Evolutionary conservation across 164 flowering plant species (phyloP).

Genomic region (Santalum album): DNA sequence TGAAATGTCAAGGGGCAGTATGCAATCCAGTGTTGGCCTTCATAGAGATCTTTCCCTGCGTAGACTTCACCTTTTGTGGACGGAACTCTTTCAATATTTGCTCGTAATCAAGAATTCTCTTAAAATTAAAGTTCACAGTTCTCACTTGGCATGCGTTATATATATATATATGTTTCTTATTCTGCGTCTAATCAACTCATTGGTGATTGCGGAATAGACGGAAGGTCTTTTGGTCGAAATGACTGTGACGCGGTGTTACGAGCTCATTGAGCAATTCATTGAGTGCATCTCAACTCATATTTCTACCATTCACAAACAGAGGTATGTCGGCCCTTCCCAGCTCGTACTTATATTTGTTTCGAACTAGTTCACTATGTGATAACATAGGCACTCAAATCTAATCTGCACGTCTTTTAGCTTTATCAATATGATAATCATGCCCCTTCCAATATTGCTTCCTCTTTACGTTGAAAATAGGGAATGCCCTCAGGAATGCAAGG

Average conservation of each 20-base stretch:
- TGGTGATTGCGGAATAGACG: conserved; percentile 21
- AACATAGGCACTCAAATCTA: not conserved
- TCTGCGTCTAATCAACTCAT: not conserved
- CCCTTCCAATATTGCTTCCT: not conserved
- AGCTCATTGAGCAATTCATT: conserved; percentile 25
- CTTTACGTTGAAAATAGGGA: conserved; percentile 15
- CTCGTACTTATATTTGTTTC: not conserved
- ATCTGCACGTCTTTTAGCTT: not conserved
- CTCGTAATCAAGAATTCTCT: too few relatives aligned
- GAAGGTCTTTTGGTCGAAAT: conserved; percentile 36
- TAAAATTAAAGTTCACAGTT: too few relatives aligned
- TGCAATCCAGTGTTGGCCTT: too few relatives aligned
- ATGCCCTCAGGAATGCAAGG: conserved; percentile 52
- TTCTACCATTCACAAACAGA: conserved; percentile 24
- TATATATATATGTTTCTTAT: not conserved
- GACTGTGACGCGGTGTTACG: conserved; percentile 28
- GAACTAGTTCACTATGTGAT: not conserved
- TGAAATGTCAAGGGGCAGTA: too few relatives aligned
- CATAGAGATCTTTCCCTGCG: too few relatives aligned
- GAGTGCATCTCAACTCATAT: conserved; percentile 16
- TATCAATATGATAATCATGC: not conserved
- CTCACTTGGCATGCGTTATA: not conserved
- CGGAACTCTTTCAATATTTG: too few relatives aligned
- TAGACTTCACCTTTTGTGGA: too few relatives aligned
- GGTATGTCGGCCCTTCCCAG: conserved; percentile 11